A percentile compares a stretch with the other conserved stretches of the same genome.
phyloP scores from a whole-genome alignment of 257 asterid species.

The Verbena officinalis region DNA sequence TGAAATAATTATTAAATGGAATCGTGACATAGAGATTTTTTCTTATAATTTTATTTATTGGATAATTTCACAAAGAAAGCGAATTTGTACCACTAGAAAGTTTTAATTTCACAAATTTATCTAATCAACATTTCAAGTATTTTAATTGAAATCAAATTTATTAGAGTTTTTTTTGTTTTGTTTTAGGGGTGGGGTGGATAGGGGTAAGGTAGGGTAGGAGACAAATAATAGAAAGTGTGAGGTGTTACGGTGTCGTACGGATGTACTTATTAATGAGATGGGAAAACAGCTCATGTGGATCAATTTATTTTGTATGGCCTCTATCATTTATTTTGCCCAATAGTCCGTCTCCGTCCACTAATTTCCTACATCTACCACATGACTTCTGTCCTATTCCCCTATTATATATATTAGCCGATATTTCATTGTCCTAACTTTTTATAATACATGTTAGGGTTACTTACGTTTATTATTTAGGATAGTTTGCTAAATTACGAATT shows the following conservation, averaged over 20 bases:
- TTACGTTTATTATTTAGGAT: too few relatives aligned
- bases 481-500: too few relatives aligned
- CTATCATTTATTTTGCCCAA: conserved; percentile 19
- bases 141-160: neutral
- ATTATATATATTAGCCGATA: too few relatives aligned
- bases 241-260: conserved; percentile 33
- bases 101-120: neutral
- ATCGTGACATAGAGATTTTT: too few relatives aligned
- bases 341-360: conserved; percentile 25
- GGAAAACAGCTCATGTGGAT: conserved; percentile 33
- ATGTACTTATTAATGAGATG: conserved; percentile 26
- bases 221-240: conserved; percentile 9
- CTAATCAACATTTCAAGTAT: neutral
- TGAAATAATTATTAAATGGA: too few relatives aligned
- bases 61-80: too few relatives aligned
- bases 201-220: too few relatives aligned
- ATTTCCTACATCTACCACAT: conserved; percentile 27
- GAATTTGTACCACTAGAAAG: too few relatives aligned
- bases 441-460: too few relatives aligned
- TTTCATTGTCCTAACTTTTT: too few relatives aligned
- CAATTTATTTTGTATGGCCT: conserved; percentile 30
- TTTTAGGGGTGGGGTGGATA: neutral
- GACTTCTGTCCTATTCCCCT: neutral
- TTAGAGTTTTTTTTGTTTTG: too few relatives aligned
- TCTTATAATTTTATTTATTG: too few relatives aligned